Evolutionary conservation across 176 grass and related monocot species (phyloP).

Genomic region (Tuctoria greenei): DNA sequence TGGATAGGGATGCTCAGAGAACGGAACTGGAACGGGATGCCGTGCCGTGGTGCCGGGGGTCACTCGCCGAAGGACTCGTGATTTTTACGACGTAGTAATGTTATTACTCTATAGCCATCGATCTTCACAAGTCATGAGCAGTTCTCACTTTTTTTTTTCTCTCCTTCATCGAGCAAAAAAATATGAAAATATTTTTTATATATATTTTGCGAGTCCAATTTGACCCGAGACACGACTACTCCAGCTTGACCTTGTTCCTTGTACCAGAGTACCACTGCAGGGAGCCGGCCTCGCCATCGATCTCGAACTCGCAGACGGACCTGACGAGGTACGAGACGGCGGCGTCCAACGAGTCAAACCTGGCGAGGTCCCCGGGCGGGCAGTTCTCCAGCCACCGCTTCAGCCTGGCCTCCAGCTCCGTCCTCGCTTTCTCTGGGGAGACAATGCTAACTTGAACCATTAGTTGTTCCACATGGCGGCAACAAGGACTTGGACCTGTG

Average conservation of each 20-base stretch:
- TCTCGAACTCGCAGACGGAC: slow-evolving; percentile 83
- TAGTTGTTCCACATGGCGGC: neutral
- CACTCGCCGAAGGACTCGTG: neutral
- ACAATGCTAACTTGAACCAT: neutral
- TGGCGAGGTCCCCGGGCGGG: slow-evolving; percentile 66
- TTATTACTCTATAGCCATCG: neutral
- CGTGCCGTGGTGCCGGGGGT: slow-evolving; percentile 39
- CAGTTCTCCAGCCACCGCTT: slow-evolving; percentile 72
- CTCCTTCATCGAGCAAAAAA: neutral
- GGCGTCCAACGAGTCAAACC: slow-evolving; percentile 55
- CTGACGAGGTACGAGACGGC: slow-evolving; percentile 74
- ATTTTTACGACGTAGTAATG: neutral
- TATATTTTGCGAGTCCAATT: too few relatives aligned
- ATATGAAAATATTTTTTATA: too few relatives aligned
- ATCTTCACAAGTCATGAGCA: neutral
- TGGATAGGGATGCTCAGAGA: slow-evolving; percentile 33
- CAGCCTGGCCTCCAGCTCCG: slow-evolving; percentile 62
- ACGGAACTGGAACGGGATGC: slow-evolving; percentile 6
- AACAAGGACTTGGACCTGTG: slow-evolving; percentile 30
- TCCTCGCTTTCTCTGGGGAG: slow-evolving; percentile 14
- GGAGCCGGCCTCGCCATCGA: slow-evolving; percentile 70
- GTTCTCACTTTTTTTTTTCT: neutral
- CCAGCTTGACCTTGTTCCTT: slow-evolving; percentile 69
- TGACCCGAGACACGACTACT: slow-evolving; percentile 15
- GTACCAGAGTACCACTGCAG: slow-evolving; percentile 97